Base-by-base conservation (phyloP, 2,329 filamentous ascomycete genomes). In the Trichoderma aggressivum region DNA sequence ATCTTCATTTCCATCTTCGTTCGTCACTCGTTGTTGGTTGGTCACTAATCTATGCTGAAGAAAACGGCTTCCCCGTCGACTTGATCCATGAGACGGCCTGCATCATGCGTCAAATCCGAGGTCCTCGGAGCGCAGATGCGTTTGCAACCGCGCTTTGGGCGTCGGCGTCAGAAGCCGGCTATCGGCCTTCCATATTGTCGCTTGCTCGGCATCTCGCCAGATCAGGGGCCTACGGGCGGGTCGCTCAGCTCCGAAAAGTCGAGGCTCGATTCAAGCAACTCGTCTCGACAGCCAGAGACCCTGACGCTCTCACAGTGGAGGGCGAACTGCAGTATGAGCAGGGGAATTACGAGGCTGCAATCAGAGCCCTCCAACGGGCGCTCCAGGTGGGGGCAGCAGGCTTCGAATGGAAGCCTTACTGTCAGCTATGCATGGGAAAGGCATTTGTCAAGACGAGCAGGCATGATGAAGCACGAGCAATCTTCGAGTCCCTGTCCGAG, bases 281-380 rank as follows among this genome's bases (percentile, higher is more conserved):
- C 11, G 75, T 81, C 32, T 56, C 74, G 14, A 70, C 72, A 34
- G 78, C 75, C 30, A 76, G 74, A n/a, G 76, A 83, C 47, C 75
- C 80, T 4, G 75, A 83, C 58, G 82, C 80, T 36, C 74, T 83
- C 26, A 77, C 79, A 5, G 74, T 77, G 10, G 77, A 82, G 55
- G 82, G 79, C 18, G 76, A 79, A 66, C 30, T 74, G 30, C 76
- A 80, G 14, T 76, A 75, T 61, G 59, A 63, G 30, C 72, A 75
- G 50, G 76, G 75, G 7, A 76, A 74, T 39, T 77, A 76, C 65
- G 70, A 71, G 1, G 75, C 73, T 10, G 77, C 79, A 5, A 72
- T 71, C 28, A 65, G 63, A 18, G 58, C 73, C 5, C 69, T 80
- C 12, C 70, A 75, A 39, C 73, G 74, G 32, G 80, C 80, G 5